phyloP scores from a whole-genome alignment of 176 grass and related monocot species.

The Paspalum vaginatum region DNA sequence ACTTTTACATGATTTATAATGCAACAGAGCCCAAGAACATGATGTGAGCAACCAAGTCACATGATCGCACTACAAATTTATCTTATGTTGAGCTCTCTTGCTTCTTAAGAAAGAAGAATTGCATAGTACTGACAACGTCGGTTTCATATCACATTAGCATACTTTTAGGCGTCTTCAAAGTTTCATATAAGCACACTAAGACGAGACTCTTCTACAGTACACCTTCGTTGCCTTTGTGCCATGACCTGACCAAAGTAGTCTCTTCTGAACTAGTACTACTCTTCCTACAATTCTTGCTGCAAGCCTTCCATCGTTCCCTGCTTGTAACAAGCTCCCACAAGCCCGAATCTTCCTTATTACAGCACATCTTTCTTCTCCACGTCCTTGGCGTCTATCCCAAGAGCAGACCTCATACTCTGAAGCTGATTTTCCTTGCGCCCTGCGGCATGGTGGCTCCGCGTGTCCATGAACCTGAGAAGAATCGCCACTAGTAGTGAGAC shows the following conservation, averaged over 20 bases:
- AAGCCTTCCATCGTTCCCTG: conserved; percentile 5
- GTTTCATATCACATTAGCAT: background rate
- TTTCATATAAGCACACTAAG: background rate
- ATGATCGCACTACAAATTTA: background rate
- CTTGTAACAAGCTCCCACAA: conserved; percentile 60
- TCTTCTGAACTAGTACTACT: conserved; percentile 4
- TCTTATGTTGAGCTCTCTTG: background rate
- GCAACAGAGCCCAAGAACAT: background rate
- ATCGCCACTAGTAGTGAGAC: background rate
- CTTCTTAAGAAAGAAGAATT: background rate
- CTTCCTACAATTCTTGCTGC: conserved; percentile 31
- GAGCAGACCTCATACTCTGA: conserved; percentile 66
- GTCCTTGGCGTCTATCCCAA: conserved; percentile 53
- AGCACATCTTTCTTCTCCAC: conserved; percentile 30
- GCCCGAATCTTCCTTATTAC: conserved; percentile 40
- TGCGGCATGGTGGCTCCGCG: conserved; percentile 65
- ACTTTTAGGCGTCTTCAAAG: background rate
- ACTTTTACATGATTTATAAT: background rate
- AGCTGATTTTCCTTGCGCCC: conserved; percentile 76
- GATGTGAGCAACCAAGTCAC: background rate
- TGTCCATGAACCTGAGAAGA: conserved; percentile 54
- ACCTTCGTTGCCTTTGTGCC: background rate
- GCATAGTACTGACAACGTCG: background rate
- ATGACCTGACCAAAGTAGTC: background rate
- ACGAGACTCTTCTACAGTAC: conserved; percentile 2